Evolutionary conservation across 1,139 yeast species (phyloP).

Genomic region (Yamadazyma dendronema): DNA sequence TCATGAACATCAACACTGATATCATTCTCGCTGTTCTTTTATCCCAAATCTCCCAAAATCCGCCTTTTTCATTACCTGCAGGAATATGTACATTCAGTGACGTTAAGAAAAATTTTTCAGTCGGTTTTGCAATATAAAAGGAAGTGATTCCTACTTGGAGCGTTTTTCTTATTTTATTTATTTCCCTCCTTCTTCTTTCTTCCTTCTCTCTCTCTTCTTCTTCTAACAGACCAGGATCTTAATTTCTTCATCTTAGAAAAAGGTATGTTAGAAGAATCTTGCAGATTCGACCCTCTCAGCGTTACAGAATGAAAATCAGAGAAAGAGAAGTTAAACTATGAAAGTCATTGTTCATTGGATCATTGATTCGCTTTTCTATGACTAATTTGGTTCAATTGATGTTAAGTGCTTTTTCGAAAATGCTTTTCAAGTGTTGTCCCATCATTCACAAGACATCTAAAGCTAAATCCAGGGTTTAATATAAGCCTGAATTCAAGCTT

Average conservation of each 20-base stretch:
- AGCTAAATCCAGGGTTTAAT: no score
- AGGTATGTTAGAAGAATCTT: constrained; percentile 8
- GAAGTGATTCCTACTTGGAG: constrained; percentile 4
- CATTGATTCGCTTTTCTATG: no score
- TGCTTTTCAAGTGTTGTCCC: no score
- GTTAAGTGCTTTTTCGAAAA: no score
- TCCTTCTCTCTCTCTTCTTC: constrained; percentile 8
- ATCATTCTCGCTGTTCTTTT: no score
- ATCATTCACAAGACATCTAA: no score
- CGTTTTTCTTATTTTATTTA: constrained; percentile 6
- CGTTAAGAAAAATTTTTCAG: constrained; percentile 5
- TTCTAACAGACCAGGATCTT: constrained; percentile 10
- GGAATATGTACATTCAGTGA: constrained; percentile 3
- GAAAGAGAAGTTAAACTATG: no score
- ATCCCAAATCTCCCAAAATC: neutral
- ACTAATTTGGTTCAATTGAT: no score
- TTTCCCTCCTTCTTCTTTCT: constrained; percentile 9
- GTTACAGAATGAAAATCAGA: neutral
- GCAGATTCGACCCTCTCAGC: neutral
- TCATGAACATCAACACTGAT: neutral
- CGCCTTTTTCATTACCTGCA: neutral
- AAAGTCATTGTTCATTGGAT: no score
- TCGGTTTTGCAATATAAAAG: constrained; percentile 7
- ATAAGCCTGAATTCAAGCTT: no score
- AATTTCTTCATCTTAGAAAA: constrained; percentile 9